phyloP scores from a whole-genome alignment of 2,329 filamentous ascomycete species.

The Pseudocercospora fijiensis region DNA sequence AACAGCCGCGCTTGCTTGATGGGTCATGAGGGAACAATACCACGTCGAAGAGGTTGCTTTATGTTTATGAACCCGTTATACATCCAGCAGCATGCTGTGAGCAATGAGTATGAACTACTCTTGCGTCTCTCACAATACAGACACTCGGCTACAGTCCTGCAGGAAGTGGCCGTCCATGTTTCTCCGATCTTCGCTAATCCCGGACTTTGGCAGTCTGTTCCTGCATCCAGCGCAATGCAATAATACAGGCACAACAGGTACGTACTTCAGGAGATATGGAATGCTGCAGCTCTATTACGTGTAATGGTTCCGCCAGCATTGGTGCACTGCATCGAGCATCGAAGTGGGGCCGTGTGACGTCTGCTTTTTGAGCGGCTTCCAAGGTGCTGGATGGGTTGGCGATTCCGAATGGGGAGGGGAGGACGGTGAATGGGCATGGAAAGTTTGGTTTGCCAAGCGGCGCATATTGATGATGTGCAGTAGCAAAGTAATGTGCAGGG shows the following conservation, averaged over 20 bases:
- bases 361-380: neutral
- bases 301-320: neutral
- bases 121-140: neutral
- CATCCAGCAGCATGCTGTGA: neutral
- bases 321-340: neutral
- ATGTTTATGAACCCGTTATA: neutral
- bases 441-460: slow-evolving; percentile 15
- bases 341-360: neutral
- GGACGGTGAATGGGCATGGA: slow-evolving; percentile 19
- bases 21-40: slow-evolving; percentile 4
- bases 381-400: slow-evolving; percentile 43
- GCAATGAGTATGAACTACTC: neutral
- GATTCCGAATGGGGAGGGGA: slow-evolving; percentile 29
- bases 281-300: neutral
- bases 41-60: no score
- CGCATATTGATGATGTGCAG: neutral
- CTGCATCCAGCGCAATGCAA: neutral
- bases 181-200: neutral
- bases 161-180: neutral
- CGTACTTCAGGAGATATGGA: neutral
- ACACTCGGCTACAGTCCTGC: neutral
- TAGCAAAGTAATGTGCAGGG: neutral
- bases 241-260: neutral
- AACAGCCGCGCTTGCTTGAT: slow-evolving; percentile 15
- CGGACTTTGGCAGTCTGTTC: neutral